Base-by-base conservation (phyloP, 148 eudicot species). In the Amaranthus hypochondriacus region DNA sequence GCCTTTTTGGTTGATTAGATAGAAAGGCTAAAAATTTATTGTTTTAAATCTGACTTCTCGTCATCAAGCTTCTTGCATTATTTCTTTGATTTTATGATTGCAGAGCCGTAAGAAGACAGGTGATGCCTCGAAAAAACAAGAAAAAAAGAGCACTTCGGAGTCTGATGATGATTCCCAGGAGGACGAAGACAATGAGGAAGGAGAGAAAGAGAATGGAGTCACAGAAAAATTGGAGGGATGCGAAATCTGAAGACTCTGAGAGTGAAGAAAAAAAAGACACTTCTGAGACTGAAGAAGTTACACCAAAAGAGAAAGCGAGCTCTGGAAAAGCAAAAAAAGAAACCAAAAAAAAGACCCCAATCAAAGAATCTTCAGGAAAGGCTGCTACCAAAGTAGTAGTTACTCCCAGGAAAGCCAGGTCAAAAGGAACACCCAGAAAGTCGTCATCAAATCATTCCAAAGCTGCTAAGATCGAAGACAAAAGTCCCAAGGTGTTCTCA, bases 401-500 rank as follows among this genome's bases (percentile, higher is more conserved):
- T 63, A 80, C 77, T 62, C 74, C 89, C 43, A 83, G 81, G 52
- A 91, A 84, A 82, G 55, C 86, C 49, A 89, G 81, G 60, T 74
- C 90, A 11, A 92, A 89, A 78, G 81, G 64, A 72, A 50, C 86
- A 47, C 75, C 88, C 9, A 71, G 73, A 51, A 92, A 87, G 69
- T 81, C 92, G 66, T 78, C 92, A 52, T 75, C 92, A 50, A 82
- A 78, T 57, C 76, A 48, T 67, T 76, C 89, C 48, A 87, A 86
- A 83, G 83, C 65, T 68, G 65, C 46, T 68, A 80, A 80, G 50
- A 78, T 52, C 21, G 62, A 73, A 76, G 88, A 80, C 67, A 63
- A 73, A 56, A 83, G 81, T 78, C 88, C 92, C 54, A 95, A 90
- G 83, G 88, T 85, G 44, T 87, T 84, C 72, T 84, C 92, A 21